Evolutionary conservation across 306 rosid genomes (phyloP).

Genomic region (Casuarina equisetifolia): DNA sequence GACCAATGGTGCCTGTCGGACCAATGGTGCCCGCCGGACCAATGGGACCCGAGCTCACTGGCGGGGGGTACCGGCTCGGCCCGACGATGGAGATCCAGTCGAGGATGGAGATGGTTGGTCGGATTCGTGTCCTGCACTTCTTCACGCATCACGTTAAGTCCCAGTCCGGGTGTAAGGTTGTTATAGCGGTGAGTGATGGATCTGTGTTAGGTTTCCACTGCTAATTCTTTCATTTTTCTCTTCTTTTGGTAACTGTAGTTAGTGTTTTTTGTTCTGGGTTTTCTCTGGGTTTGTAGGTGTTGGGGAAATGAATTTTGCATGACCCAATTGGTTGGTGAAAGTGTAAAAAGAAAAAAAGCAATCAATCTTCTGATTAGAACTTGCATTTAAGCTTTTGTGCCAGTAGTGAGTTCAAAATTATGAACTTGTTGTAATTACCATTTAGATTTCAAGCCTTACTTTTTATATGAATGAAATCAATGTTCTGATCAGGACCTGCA

Average conservation of each 20-base stretch:
- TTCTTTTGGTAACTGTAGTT: constrained; percentile 6
- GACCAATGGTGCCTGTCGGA: background rate
- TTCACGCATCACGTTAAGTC: constrained; percentile 76
- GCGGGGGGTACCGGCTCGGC: constrained; percentile 36
- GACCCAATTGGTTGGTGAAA: background rate
- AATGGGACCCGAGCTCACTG: background rate
- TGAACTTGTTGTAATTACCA: too few relatives aligned
- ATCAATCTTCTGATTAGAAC: background rate
- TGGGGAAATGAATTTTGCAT: constrained; percentile 1
- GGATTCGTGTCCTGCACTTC: constrained; percentile 71
- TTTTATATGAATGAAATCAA: too few relatives aligned
- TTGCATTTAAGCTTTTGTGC: background rate
- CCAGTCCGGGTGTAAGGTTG: constrained; percentile 55
- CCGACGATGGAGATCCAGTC: constrained; percentile 76
- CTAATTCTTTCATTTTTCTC: constrained; percentile 25
- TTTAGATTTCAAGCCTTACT: too few relatives aligned
- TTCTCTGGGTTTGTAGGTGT: background rate
- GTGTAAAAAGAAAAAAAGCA: background rate
- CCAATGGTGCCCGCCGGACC: constrained; percentile 18
- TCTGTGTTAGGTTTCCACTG: constrained; percentile 84
- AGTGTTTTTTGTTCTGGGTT: background rate
- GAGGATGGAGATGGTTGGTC: constrained; percentile 64
- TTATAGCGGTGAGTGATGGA: constrained; percentile 63
- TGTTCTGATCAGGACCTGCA: background rate
- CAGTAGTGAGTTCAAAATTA: background rate